Base-by-base conservation (phyloP, 441 rosid genomes). In the Euphorbia schlechtendalii region DNA sequence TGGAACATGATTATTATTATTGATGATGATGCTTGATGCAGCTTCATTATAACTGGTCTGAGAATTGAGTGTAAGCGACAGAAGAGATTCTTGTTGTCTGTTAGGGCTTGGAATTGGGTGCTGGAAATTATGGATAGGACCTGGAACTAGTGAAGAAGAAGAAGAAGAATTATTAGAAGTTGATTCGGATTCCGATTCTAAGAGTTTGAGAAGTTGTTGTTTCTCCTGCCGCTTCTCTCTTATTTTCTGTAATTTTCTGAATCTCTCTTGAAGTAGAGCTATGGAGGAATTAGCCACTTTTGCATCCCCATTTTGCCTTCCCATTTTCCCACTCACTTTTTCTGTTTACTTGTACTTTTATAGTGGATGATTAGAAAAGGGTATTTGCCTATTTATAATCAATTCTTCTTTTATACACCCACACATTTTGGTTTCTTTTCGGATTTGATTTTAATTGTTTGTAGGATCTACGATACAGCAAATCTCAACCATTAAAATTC, bases 201-300 rank as follows among this genome's bases (percentile, higher is more conserved):
- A 66, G 12, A 76, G 80, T 64, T 76, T 80, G 54, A 83, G 73
- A 34, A 77, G 80, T 73, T 87, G 85, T 74, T 64, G 40, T 34
- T 34, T 80, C 73, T 74, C 80, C 61, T 77, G 82, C 65, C 88
- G 80, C 70, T 77, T 82, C 74, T 85, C 89, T 71, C 78, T 82
- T 60, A 61, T 80, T 73, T 76, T 83, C 73, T 87, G 82, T 20
- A 87, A 76, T 69, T 83, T 75, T 18, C 78, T 79, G 60, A 87
- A 87, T 68, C 93, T 80, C 67, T 84, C 84, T 72, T 82, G 93
- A 41, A 84, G 74, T 38, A 87, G 83, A 40, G 90, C 94, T 25
- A 87, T 83, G 36, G 94, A 87, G 65, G 94, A 83, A 64, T 36
- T 76, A 55, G 68, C 82, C 73, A 71, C 18, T 13, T 76, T 69